Base-by-base conservation (phyloP, 2,329 filamentous ascomycete species). In the Pseudogymnoascus verrucosus region DNA sequence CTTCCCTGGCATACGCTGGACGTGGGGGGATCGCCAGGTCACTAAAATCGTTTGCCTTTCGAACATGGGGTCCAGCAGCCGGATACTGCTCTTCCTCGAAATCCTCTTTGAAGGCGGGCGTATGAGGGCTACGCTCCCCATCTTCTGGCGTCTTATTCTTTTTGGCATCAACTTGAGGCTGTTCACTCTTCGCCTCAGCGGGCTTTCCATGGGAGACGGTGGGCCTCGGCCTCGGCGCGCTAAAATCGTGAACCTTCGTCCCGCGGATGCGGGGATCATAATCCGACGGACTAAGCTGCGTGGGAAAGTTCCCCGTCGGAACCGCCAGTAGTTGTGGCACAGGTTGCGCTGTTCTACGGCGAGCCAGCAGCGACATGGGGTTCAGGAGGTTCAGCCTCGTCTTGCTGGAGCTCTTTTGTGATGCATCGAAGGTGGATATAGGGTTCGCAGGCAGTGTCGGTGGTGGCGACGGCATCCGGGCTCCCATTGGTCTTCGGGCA, bases 251-350 rank as follows among this genome's bases (percentile, higher is more conserved):
- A 60, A 88, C 80, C 57, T 80, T 78, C 6, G 83, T 89, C 60
- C 84, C 87, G 69, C 80, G 80, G 67, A 89, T 89, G 8, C 84
- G 79, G 16, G 85, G 85, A 68, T 88, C 85, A 68, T 87, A 86
- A 71, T 21, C 75, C 4, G 59, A 39, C 14, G 36, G 34, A 23
- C 39, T 61, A 2, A 39, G 59, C 7, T 42, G 34, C 74, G 54
- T 75, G 68, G 28, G 79, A 68, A 59, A 66, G 61, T 61, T 68
- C 26, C 65, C 67, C 23, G 70, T 65, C 28, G 70, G 66, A 61
- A 71, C 68, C 51, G 69, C 66, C 5, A 68, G 64, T 28, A 71
- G 62, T 57, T 72, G 69, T 31, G 65, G 69, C 60, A 69, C 71
- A 66, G 65, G 70, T 65, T 71, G 75, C 63, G 69, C 71, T 60